Evolutionary conservation across 164 flowering plant genomes (phyloP), one percentile per base, ranked within the genome.

Genomic region (Cinnamomum chago): DNA sequence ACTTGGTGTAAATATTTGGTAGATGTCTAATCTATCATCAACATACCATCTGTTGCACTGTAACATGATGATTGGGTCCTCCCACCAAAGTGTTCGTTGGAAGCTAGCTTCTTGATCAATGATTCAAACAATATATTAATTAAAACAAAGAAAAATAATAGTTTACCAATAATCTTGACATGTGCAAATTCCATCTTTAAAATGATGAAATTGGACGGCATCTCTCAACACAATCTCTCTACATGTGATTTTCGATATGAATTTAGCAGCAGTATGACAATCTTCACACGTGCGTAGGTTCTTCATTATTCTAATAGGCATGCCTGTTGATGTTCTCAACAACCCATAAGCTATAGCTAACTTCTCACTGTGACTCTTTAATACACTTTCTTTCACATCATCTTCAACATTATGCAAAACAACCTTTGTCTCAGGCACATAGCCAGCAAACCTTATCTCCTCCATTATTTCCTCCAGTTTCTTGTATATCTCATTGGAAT

Each of bases 271-370:
- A 13, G 24, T n/a, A 68, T 79, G 81, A 67, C 84, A 79, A 50
- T 81, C 83, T 65, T 79, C 81, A 64, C 82, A 81, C 2, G 76
- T 79, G 14, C 77, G 73, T 12, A 76, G 76, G 78, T 68, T 81
- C 75, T 81, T 79, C 50, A 74, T 79, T 13, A 81, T 81, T 13
- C 73, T 73, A 17, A 78, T 64, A 0, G 81, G 74, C 58, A 12
- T 51, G 58, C 73, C 70, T 0, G 72, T 24, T 10, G 52, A 30
- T 5, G 73, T 71, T 12, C 71, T 78, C 18, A 73, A 20, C 35
- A 81, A 70, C 7, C 82, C 81, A 70, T 78, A 81, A 68, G 79
- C 83, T 24, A 81, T 78, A 69, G 80, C 83, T 62, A 81, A 72
- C 69, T 81, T 81, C 73, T 81, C 83, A 58, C 81, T 81, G 60